Base-by-base conservation (phyloP, 2,329 filamentous ascomycete genomes). In the Dothiorella sarmentorum region DNA sequence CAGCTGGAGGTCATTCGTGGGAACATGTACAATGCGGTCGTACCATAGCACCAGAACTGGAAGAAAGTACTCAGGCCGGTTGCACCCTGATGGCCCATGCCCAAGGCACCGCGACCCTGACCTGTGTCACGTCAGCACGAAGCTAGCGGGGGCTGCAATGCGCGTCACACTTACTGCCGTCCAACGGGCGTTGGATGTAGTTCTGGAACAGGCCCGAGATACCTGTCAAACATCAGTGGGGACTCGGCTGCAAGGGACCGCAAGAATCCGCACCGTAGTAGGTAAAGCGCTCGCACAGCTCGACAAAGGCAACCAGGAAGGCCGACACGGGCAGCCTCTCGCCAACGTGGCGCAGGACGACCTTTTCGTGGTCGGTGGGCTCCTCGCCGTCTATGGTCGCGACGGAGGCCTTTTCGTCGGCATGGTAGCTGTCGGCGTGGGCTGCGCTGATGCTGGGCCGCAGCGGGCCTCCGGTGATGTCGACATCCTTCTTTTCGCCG, bases 261-360 rank as follows among this genome's bases (percentile, higher is more conserved):
- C 7, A 22, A 7, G 31, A 26, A 4, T 27, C 18, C 13, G 40
- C 44, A 44, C 55, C 58, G 35, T 61, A 64, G 57, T 60, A 74
- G 20, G 71, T 69, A 56, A 73, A 74, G n/a, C 71, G 66, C 61
- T 74, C 72, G 63, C 68, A 71, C 26, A 74, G 61, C 62, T 74
- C 72, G 27, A 74, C 70, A 5, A 72, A 62, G 4, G 71, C 71
- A 42, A 74, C 68, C 17, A 73, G 61, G 61, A 69, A 74, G 20
- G 71, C 71, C 7, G 66, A 66, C 53, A 65, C 66, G 15, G 72
- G 72, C 29, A 74, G 61, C 27, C 67, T 67, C 61, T 73, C 72
- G 47, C 69, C 67, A 17, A 74, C 65, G 45, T 69, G 67, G 26
- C 71, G 66, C 27, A 74, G 63, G 2, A 64, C 68, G 42, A 62